phyloP scores from a whole-genome alignment of 2,329 filamentous ascomycete genomes.

The Zymoseptoria pseudotritici region DNA sequence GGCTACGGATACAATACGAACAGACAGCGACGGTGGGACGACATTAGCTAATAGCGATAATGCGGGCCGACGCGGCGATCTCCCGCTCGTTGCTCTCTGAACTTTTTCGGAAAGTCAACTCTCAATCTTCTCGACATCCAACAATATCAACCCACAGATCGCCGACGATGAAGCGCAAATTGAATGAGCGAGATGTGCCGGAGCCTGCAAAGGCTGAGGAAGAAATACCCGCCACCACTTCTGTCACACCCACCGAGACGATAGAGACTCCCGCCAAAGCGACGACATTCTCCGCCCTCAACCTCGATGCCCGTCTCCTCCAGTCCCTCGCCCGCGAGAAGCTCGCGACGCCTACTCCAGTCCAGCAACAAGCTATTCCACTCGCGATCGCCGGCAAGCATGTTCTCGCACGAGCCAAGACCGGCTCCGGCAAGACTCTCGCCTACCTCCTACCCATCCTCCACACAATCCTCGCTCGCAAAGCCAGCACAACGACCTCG shows the following conservation, averaged over 20 bases:
- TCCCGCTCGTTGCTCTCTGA: not conserved
- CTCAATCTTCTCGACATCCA: not conserved
- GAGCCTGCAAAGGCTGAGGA: conserved; percentile 23
- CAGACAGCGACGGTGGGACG: too few species aligned
- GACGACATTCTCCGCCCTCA: conserved; percentile 64
- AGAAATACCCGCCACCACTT: not conserved
- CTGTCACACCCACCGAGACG: not conserved
- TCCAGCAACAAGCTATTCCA: conserved; percentile 83
- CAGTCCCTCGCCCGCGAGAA: conserved; percentile 79
- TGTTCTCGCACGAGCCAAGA: conserved; percentile 85
- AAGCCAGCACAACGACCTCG: conserved; percentile 49
- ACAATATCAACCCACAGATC: not conserved
- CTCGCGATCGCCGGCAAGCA: conserved; percentile 80
- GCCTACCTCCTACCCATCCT: conserved; percentile 89
- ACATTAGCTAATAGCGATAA: too few species aligned
- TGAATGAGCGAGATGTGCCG: conserved; percentile 42
- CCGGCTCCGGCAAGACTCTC: conserved; percentile 95
- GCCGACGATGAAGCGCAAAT: conserved; percentile 40
- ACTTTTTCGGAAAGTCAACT: not conserved
- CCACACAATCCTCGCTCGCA: conserved; percentile 72
- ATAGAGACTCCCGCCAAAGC: conserved; percentile 5
- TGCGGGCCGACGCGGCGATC: not conserved
- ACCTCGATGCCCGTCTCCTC: conserved; percentile 75
- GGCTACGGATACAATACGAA: too few species aligned
- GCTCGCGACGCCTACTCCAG: conserved; percentile 78